These are phyloP conservation scores for Podaxis sp. DNA, from an alignment of 768 basidiomycete genomes.

Conservation along the genomic window DNA sequence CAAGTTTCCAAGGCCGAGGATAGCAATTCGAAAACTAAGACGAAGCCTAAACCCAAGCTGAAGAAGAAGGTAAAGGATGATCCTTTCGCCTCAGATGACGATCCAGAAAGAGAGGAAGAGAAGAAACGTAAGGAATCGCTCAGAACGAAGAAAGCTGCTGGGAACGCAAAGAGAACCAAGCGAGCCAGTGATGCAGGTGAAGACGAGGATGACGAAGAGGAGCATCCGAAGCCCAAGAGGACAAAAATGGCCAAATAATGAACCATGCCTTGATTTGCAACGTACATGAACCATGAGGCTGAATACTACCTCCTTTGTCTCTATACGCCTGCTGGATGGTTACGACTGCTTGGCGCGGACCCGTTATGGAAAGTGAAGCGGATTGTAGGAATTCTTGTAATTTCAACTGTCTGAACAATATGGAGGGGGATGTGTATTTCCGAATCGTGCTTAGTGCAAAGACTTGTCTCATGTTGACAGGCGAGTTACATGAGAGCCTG, in stretches of 20 bases:
- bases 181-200: slow-evolving; percentile 20
- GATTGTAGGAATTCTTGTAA: too few relatives aligned
- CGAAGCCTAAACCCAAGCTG: slow-evolving; percentile 48
- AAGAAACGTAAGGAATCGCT: slow-evolving; percentile 21
- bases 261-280: not conserved
- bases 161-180: slow-evolving; percentile 19
- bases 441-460: too few relatives aligned
- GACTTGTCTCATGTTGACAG: too few relatives aligned
- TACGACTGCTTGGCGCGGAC: too few relatives aligned
- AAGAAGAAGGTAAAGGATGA: slow-evolving; percentile 48
- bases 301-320: too few relatives aligned
- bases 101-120: slow-evolving; percentile 4
- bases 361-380: too few relatives aligned
- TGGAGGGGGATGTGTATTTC: too few relatives aligned
- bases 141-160: slow-evolving; percentile 17
- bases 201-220: slow-evolving; percentile 30
- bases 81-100: slow-evolving; percentile 58
- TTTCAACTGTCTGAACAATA: too few relatives aligned
- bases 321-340: too few relatives aligned
- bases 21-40: slow-evolving; percentile 23
- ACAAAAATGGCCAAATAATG: slow-evolving; percentile 4
- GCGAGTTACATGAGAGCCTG: too few relatives aligned
- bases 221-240: slow-evolving; percentile 24
- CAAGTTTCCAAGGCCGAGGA: slow-evolving; percentile 21
- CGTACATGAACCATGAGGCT: too few relatives aligned